Base-by-base conservation (phyloP, 2,329 filamentous ascomycete species). In the Apiospora aurea region DNA sequence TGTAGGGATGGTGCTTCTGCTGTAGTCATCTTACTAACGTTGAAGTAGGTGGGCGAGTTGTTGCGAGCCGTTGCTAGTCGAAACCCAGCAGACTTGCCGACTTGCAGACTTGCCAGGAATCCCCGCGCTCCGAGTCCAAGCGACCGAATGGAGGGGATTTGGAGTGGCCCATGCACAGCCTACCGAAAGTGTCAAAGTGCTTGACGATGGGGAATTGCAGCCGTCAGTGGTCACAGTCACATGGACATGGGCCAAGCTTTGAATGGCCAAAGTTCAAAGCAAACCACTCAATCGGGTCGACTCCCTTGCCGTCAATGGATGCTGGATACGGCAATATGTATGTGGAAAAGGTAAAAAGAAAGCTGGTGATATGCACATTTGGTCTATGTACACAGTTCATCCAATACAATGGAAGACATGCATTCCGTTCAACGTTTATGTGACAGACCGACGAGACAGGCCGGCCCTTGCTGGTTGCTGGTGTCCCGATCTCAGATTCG, bases 401-500 rank as follows among this genome's bases (percentile, higher is more conserved):
- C 21, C 21, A 49, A n/a, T 49, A 49, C 24, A 14, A 53, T 29
- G 14, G 29, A 16, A 57, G 16, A 26, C 41, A 43, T 13, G 26
- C n/a, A 29, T 57, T 61, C 53, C 53, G 2, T 34, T 34, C 51
- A 57, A 57, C 6, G 26, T 34, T 34, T 34, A 34, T 38, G 38
- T 46, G 43, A 14, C 43, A 29, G 26, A 29, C 34, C 34, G 7
- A 5, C 38, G 53, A 38, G 53, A n/a, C 29, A 61, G 29, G 26
- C 53, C 16, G 26, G 14, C 53, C 53, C 53, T 61, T 64, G 57
- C 34, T 64, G 57, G 57, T 61, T 64, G 57, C 34, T 64, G 57
- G 57, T n/a, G 21, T 64, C 26, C 26, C 34, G 57, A 64, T 41
- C 53, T 41, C 18, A 64, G 34, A 64, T 64, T 64, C 18, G 57